phyloP scores from a whole-genome alignment of 1,284 basidiomycete species.

The Cutaneotrichosporon sp. region DNA sequence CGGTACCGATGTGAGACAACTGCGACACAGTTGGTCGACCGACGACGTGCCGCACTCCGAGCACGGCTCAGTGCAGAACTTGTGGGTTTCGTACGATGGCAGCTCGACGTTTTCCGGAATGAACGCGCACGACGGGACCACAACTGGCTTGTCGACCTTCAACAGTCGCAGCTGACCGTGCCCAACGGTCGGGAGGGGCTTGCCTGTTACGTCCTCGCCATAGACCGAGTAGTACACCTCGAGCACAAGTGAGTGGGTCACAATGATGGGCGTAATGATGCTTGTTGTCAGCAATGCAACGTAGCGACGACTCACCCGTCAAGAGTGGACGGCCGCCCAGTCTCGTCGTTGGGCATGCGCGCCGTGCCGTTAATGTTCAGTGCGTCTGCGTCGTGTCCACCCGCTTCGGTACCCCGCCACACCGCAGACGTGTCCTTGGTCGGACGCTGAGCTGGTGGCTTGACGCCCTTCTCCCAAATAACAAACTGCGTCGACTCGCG shows the following conservation, averaged over 20 bases:
- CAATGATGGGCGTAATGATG: conserved; percentile 35
- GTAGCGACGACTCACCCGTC: conserved; percentile 10
- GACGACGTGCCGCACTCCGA: conserved; percentile 15
- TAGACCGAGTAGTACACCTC: conserved; percentile 38
- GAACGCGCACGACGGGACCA: conserved; percentile 13
- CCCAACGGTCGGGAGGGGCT: not conserved
- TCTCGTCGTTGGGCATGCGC: conserved; percentile 34
- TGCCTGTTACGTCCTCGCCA: conserved; percentile 25
- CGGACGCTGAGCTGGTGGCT: conserved; percentile 9
- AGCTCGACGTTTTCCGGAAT: conserved; percentile 20
- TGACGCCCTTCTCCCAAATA: conserved; percentile 18
- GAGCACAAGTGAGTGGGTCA: conserved; percentile 31
- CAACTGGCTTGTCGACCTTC: conserved; percentile 7
- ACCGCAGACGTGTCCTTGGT: conserved; percentile 22
- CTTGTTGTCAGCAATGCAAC: conserved; percentile 12
- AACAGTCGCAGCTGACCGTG: conserved; percentile 12
- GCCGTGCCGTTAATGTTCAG: conserved; percentile 16
- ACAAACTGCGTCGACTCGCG: conserved; percentile 11
- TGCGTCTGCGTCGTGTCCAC: conserved; percentile 13
- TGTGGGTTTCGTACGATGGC: conserved; percentile 17
- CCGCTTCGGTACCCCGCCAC: conserved; percentile 25
- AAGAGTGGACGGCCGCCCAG: conserved; percentile 32
- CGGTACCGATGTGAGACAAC: conserved; percentile 22
- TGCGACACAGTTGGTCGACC: conserved; percentile 17
- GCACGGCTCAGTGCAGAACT: conserved; percentile 16